phyloP scores from a whole-genome alignment of 2,329 filamentous ascomycete species.

The Cadophora luteo-olivacea region DNA sequence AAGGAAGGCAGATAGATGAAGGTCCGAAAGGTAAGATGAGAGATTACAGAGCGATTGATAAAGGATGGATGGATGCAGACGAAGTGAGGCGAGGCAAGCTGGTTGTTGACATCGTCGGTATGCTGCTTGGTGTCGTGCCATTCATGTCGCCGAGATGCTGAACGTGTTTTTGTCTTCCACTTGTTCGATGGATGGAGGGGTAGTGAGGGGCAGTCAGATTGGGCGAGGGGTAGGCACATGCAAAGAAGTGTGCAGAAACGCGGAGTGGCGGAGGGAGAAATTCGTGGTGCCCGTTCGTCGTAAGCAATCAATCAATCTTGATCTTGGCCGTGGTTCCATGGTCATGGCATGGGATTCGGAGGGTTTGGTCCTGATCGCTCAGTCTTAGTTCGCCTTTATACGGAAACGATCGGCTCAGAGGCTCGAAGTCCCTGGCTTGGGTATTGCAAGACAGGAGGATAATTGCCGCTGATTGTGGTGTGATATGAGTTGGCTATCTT shows the following conservation, averaged over 20 bases:
- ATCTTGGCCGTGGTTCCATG: not conserved
- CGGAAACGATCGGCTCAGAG: slow-evolving; percentile 14
- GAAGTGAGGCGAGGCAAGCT: no score
- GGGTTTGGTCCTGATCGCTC: not conserved
- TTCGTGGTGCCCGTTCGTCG: slow-evolving; percentile 2
- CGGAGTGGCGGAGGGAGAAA: not conserved
- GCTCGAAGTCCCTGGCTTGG: not conserved
- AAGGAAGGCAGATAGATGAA: not conserved
- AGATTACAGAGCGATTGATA: not conserved
- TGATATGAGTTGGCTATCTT: not conserved
- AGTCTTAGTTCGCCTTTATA: not conserved
- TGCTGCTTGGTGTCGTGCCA: not conserved
- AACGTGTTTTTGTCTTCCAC: no score
- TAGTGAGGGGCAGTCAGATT: not conserved
- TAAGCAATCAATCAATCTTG: slow-evolving; percentile 13
- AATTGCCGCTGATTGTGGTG: not conserved
- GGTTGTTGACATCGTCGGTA: not conserved
- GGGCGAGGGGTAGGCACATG: not conserved
- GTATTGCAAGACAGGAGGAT: not conserved
- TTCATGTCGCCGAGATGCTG: slow-evolving; percentile 6
- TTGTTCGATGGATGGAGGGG: no score
- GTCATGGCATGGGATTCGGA: slow-evolving; percentile 7
- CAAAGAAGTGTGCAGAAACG: not conserved
- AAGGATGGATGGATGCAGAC: not conserved
- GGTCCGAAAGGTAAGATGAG: not conserved